phyloP scores from a whole-genome alignment of 495 filamentous ascomycete genomes.

The Talaromyces wortmannii region DNA sequence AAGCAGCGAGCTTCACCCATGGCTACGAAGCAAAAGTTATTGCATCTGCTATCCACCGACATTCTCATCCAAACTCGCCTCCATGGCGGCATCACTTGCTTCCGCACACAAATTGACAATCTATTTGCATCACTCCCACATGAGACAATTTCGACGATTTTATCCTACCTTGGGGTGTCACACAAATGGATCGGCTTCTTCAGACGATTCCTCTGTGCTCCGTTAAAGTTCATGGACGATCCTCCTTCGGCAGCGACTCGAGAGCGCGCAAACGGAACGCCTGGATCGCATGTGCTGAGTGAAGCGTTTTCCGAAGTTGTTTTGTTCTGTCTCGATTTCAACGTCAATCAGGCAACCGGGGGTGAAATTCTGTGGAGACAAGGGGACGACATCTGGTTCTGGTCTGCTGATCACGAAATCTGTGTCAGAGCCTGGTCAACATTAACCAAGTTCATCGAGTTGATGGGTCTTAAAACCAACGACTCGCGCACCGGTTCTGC shows the following conservation, averaged over 20 bases:
- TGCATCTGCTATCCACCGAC: conserved; percentile 51
- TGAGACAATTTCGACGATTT: conserved; percentile 39
- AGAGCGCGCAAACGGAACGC: conserved; percentile 40
- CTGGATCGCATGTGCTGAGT: conserved; percentile 46
- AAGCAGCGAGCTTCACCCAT: conserved; percentile 22
- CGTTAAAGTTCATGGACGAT: conserved; percentile 46
- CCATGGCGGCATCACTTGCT: conserved; percentile 29
- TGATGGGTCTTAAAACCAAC: conserved; percentile 50
- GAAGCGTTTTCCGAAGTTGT: conserved; percentile 46
- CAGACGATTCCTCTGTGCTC: conserved; percentile 44
- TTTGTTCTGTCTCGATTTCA: conserved; percentile 52
- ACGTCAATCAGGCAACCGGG: conserved; percentile 46
- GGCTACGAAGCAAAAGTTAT: conserved; percentile 40
- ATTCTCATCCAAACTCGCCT: conserved; percentile 42
- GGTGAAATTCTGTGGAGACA: conserved; percentile 44
- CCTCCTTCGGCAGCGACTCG: conserved; percentile 26
- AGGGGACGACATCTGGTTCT: conserved; percentile 58
- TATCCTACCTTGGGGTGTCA: conserved; percentile 47
- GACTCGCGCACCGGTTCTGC: conserved; percentile 43
- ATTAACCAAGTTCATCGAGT: conserved; percentile 43
- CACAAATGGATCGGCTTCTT: conserved; percentile 50
- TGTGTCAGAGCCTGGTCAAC: conserved; percentile 47
- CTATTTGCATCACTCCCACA: conserved; percentile 44
- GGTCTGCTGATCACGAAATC: conserved; percentile 35
- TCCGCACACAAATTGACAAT: background rate